Base-by-base conservation (phyloP, 331 rosid species). In the Saraca asoca region DNA sequence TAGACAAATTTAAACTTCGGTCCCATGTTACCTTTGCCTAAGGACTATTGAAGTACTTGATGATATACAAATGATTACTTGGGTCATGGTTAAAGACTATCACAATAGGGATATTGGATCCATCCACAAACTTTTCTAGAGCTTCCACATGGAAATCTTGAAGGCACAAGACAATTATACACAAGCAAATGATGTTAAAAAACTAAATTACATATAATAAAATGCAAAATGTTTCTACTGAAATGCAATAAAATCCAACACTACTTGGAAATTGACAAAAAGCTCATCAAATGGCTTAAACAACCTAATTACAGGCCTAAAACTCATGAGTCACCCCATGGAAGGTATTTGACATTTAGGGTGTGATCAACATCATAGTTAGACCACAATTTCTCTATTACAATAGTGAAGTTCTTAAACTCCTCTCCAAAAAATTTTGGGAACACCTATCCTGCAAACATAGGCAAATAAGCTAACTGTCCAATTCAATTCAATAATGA, bases 251-350 rank as follows among this genome's bases (percentile, higher is more conserved):
- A 24, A 24, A 24, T 3, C 1, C 24, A 20, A 68, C 11, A 58
- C 41, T 78, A 94, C 99, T 96, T 86, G 51, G 58, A 9, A 75
- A 70, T 94, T 95, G 68, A 83, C 96, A 85, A 76, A 75, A 57
- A 80, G 96, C 65, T 94, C 99, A 7, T 94, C 99, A 49, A 94
- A 94, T 55, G 99, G 95, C 88, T 94, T 94, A 75, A 94, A 77
- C 51, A 94, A 59, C 75, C 97, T 80, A 76, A 90, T 74, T n/a
- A 79, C 0, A 7, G 96, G 99, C 9, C 99, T 92, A 60, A 13
- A 35, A 88, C 86, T 8, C 96, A 83, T 49, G 96, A 81, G 35
- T 88, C 96, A 37, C 97, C 98, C 44, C 77, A 78, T 16, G 97
- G 98, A 71, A 94, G 95, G 82, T 74, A 69, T 77, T 86, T 90